Percentiles rank a stretch among this genome's conserved stretches.
Conservation (phyloP, 2,329 filamentous ascomycete genomes). For the Polytolypa hystricis region DNA sequence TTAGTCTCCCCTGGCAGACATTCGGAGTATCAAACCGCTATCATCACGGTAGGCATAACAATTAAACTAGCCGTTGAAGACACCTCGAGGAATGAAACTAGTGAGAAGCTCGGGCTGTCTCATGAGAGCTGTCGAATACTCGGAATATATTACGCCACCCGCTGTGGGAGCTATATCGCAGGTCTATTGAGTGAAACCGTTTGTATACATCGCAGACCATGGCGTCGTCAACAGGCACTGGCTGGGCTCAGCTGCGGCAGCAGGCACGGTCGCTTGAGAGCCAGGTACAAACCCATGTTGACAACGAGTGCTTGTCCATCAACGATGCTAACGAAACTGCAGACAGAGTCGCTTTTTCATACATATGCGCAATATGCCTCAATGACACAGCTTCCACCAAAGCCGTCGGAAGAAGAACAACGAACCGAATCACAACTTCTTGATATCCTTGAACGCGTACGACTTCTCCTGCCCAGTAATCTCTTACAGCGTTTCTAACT, state of each 20-base stretch:
- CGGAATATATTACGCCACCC: too few species aligned
- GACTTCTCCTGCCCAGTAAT: conserved; percentile 2
- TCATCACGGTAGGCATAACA: too few species aligned
- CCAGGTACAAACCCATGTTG: conserved; percentile 50
- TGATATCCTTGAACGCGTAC: conserved; percentile 72
- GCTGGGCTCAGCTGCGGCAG: conserved; percentile 91
- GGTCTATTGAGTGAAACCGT: too few species aligned
- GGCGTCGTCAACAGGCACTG: conserved; percentile 47
- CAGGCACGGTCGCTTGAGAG: conserved; percentile 81
- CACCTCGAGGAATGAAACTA: too few species aligned
- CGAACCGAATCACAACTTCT: conserved; percentile 70
- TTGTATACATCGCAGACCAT: conserved; percentile 29
- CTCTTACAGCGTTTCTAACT: too few species aligned
- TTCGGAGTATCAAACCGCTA: too few species aligned
- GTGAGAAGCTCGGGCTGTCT: too few species aligned
- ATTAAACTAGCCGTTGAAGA: too few species aligned
- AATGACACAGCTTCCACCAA: conserved; percentile 64
- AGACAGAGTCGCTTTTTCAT: conserved; percentile 65
- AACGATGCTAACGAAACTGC: conserved; percentile 6
- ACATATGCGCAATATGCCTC: conserved; percentile 85
- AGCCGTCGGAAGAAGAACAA: conserved; percentile 75
- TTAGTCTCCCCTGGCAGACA: too few species aligned
- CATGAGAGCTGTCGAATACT: too few species aligned
- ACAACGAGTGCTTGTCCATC: background rate
- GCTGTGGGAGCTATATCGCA: too few species aligned